Base-by-base conservation (phyloP, 176 grass and related monocot species). In the Panicum miliaceum region DNA sequence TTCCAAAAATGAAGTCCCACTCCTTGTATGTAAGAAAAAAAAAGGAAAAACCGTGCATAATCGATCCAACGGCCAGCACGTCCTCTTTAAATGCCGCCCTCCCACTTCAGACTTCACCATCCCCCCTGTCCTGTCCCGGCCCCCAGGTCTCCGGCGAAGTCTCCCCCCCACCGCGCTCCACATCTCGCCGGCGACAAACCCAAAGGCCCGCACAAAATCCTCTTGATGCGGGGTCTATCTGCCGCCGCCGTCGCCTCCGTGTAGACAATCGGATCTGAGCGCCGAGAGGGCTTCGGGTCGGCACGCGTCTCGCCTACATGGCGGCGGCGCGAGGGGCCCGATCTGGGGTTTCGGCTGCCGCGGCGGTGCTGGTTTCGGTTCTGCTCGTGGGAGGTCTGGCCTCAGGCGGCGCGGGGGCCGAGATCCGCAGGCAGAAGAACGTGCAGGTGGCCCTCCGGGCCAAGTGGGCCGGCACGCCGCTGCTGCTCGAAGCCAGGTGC, bases 401-500 rank as follows among this genome's bases (percentile, higher is more conserved):
- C 5, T 75, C 50, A 22, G 68, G 59, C 22, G 62, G 23, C 58
- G 72, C 22, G n/a, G 60, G 27, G 15, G 83, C 87, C 10, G 88
- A 79, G 82, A 90, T 86, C 76, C 89, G 84, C 67, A 84, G 88
- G 77, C 89, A 90, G 81, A 99, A 94, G 91, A 99, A 98, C 77
- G 96, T 96, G 75, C 91, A 96, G 79, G 93, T 90, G 48, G 84
- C 93, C 15, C 89, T 99, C 63, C 90, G 91, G 76, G 96, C 96
- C 47, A 95, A 87, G 84, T 99, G 93, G 96, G 83, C 89, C 12
- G 96, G 93, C 25, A 99, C 96, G 61, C 91, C 93, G 26, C 82
- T 96, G 68, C 81, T 99, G 80, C 91, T 94, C 70, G 91, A 99
- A 90, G 93, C 96, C 63, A 93, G 84, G 96, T 96, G 75, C 72